phyloP scores from a whole-genome alignment of 192 early-diverging fungal species.

The Umbelopsis vinacea region DNA sequence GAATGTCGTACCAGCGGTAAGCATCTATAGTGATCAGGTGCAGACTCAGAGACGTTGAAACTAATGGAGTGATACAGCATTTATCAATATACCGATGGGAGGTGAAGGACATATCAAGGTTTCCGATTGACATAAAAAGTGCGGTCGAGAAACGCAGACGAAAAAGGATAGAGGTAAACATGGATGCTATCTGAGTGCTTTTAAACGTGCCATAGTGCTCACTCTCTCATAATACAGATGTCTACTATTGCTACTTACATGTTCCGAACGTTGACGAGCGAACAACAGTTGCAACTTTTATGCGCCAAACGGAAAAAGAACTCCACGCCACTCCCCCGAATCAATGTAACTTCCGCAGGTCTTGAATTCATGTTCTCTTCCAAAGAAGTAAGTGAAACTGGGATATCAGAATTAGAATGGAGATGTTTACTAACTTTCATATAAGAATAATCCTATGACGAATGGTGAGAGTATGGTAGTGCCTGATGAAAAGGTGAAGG shows the following conservation, averaged over 20 bases:
- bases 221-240: slow-evolving; percentile 20
- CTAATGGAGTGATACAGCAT: slow-evolving; percentile 28
- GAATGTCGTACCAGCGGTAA: not conserved
- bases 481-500: not conserved
- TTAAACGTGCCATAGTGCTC: no score
- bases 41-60: not conserved
- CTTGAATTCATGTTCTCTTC: not conserved
- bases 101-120: slow-evolving; percentile 47
- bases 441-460: not conserved
- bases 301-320: slow-evolving; percentile 26
- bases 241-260: slow-evolving; percentile 4
- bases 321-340: not conserved
- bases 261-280: not conserved
- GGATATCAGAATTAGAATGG: no score
- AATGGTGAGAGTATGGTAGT: not conserved
- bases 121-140: slow-evolving; percentile 50
- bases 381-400: not conserved
- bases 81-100: slow-evolving; percentile 58
- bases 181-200: not conserved
- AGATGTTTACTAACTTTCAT: no score
- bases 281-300: slow-evolving; percentile 14
- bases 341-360: not conserved
- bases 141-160: slow-evolving; percentile 38
- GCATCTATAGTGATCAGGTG: no score
- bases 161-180: slow-evolving; percentile 38